Evolutionary conservation across 2,329 filamentous ascomycete genomes (phyloP).

Genomic region (Paradendryphiella salina): DNA sequence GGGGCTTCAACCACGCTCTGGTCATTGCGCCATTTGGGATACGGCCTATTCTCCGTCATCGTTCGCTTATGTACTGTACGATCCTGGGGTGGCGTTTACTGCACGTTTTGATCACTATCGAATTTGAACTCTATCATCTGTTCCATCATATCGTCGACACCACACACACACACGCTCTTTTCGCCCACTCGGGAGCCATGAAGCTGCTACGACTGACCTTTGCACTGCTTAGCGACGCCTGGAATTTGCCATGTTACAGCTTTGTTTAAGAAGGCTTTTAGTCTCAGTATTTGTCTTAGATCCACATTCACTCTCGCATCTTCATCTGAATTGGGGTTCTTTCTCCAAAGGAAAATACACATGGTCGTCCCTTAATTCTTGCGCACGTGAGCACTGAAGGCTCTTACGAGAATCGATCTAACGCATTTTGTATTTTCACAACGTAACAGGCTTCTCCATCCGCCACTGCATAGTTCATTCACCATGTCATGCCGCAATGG

Average conservation of each 20-base stretch:
- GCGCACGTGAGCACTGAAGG: neutral
- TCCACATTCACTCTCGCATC: neutral
- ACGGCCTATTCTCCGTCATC: constrained; percentile 4
- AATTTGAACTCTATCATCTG: constrained; percentile 22
- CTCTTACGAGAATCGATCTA: neutral
- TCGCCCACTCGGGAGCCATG: neutral
- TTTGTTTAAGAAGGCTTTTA: too few relatives aligned
- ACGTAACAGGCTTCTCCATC: neutral
- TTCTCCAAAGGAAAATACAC: neutral
- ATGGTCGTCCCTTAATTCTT: neutral
- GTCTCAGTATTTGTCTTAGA: too few relatives aligned
- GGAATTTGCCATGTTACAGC: too few relatives aligned
- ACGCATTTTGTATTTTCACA: neutral
- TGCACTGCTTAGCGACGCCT: too few relatives aligned
- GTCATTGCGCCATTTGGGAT: constrained; percentile 13
- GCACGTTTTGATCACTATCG: constrained; percentile 28
- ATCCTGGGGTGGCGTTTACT: constrained; percentile 25
- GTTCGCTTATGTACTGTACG: constrained; percentile 34
- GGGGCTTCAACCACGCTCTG: constrained; percentile 6
- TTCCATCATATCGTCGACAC: neutral
- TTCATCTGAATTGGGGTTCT: neutral
- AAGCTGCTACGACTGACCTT: neutral
- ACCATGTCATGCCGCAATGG: constrained; percentile 6
- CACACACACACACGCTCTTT: neutral
- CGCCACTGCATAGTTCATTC: neutral